These are phyloP conservation scores for Cornus suecica DNA, from an alignment of 148 eudicot genomes.

Conservation along the genomic window DNA sequence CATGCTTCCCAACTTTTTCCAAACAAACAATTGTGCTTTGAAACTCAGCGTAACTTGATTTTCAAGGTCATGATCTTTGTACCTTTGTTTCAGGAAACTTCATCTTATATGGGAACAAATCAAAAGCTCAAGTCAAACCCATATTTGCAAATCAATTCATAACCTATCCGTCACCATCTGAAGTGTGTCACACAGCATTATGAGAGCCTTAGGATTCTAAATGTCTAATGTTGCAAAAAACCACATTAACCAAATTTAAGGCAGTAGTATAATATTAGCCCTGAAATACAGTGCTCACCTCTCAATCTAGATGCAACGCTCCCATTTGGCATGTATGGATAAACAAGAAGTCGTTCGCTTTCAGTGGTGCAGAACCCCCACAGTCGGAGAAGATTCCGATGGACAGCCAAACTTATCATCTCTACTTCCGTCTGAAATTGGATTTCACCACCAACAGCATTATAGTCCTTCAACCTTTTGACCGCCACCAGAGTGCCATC, in stretches of 20 bases:
- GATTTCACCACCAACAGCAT: slow-evolving; percentile 67
- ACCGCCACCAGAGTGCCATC: slow-evolving; percentile 84
- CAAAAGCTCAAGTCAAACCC: too few relatives aligned
- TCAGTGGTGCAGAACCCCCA: slow-evolving; percentile 82
- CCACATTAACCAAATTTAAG: background rate
- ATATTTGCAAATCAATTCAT: too few relatives aligned
- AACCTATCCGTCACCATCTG: too few relatives aligned
- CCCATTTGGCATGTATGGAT: slow-evolving; percentile 86
- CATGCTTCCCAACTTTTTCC: too few relatives aligned
- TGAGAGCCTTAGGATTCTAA: background rate
- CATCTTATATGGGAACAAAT: too few relatives aligned
- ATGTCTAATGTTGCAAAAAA: too few relatives aligned
- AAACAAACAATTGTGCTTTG: too few relatives aligned
- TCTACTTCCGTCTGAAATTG: slow-evolving; percentile 95
- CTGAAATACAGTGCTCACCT: slow-evolving; percentile 41
- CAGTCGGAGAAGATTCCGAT: slow-evolving; percentile 79
- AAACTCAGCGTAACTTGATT: too few relatives aligned
- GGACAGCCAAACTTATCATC: slow-evolving; percentile 84
- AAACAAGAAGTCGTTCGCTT: slow-evolving; percentile 82
- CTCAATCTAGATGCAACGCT: slow-evolving; percentile 85
- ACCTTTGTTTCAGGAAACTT: too few relatives aligned
- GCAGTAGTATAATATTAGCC: background rate
- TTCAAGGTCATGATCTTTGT: too few relatives aligned
- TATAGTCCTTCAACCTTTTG: slow-evolving; percentile 78
- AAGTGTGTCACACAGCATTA: background rate